Percentiles rank a stretch among this genome's conserved stretches.
These are phyloP conservation scores for Pythium oligandrum DNA, from an alignment of 352 stramenopile genomes.

Conservation along the genomic window DNA sequence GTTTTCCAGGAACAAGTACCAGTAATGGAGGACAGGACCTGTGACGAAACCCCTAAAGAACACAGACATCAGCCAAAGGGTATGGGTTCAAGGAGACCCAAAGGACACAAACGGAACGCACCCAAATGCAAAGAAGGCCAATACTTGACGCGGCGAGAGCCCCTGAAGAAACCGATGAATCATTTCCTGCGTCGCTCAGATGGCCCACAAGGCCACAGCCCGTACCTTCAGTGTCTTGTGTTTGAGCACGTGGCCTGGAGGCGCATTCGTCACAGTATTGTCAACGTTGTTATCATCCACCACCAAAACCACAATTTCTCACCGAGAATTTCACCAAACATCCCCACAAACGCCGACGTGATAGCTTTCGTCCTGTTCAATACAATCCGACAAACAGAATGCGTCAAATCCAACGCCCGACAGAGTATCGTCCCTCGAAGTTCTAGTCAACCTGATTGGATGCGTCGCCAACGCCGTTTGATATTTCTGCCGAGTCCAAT, in stretches of 20 bases:
- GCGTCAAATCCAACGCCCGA: background rate
- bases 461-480: constrained; percentile 44
- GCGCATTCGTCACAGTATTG: too few relatives aligned
- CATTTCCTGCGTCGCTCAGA: too few relatives aligned
- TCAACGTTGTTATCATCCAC: too few relatives aligned
- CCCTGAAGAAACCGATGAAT: constrained; percentile 20
- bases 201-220: too few relatives aligned
- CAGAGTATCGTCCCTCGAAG: too few relatives aligned
- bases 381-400: background rate
- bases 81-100: too few relatives aligned
- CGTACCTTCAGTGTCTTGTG: constrained; percentile 58
- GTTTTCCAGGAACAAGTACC: constrained; percentile 66
- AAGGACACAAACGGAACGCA: constrained; percentile 8
- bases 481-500: constrained; percentile 33
- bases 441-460: constrained; percentile 34
- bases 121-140: constrained; percentile 71
- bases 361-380: constrained; percentile 51
- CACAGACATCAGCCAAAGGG: too few relatives aligned
- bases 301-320: background rate
- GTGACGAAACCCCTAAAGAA: constrained; percentile 40
- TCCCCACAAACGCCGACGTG: constrained; percentile 56
- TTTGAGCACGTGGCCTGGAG: constrained; percentile 57
- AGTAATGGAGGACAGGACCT: constrained; percentile 58
- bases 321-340: constrained; percentile 67
- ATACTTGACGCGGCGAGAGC: constrained; percentile 55